Conservation (phyloP, 306 rosid genomes). For the Prosopis cineraria region DNA sequence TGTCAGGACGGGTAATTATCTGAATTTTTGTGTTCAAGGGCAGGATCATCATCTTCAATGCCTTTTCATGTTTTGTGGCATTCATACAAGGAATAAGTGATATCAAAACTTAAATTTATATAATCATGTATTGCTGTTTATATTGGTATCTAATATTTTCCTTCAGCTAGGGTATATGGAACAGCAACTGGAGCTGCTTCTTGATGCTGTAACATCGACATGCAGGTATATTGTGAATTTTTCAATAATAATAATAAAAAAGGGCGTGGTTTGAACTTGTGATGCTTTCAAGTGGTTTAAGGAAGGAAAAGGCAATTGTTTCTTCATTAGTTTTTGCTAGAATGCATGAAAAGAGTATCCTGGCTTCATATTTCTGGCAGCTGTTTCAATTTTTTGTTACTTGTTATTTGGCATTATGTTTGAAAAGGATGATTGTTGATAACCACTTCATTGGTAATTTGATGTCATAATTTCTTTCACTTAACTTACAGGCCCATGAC, state of each 20-base stretch:
- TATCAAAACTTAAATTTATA: background rate
- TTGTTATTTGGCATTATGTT: background rate
- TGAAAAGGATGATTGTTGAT: background rate
- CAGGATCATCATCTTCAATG: slow-evolving; percentile 14
- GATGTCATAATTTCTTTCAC: background rate
- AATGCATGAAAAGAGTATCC: background rate
- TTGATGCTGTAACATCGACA: slow-evolving; percentile 55
- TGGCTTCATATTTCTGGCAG: background rate
- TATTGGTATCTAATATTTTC: slow-evolving; percentile 31
- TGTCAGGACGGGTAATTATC: slow-evolving; percentile 63
- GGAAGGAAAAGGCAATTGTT: background rate
- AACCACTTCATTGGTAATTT: background rate
- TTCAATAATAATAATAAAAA: background rate
- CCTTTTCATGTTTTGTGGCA: background rate
- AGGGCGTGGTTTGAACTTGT: background rate
- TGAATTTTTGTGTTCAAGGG: slow-evolving; percentile 23
- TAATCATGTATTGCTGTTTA: background rate
- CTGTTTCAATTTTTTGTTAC: background rate
- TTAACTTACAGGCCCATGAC: slow-evolving; percentile 68
- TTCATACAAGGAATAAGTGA: background rate
- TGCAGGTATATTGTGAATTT: slow-evolving; percentile 58
- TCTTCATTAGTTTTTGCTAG: background rate
- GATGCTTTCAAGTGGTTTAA: background rate
- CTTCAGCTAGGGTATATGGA: slow-evolving; percentile 80
- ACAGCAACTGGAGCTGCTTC: slow-evolving; percentile 73